Evolutionary conservation across 1,284 basidiomycete genomes (phyloP).

Genomic region (Wallemia mellicola): DNA sequence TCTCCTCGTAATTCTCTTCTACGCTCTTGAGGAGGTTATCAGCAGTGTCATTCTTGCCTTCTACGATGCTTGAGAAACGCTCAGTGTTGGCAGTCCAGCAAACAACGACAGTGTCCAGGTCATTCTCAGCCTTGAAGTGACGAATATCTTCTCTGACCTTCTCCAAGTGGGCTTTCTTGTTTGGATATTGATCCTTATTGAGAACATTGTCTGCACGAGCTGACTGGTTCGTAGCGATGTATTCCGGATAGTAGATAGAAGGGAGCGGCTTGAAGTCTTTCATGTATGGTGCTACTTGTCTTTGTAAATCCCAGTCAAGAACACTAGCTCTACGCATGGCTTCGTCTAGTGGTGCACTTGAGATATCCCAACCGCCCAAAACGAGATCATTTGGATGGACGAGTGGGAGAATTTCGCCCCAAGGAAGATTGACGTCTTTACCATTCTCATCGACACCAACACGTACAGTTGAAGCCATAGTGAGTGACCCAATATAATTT

Average conservation of each 20-base stretch:
- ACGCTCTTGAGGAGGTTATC: conserved; percentile 61
- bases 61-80: conserved; percentile 79
- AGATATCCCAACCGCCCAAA: conserved; percentile 95
- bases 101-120: conserved; percentile 58
- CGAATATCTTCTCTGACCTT: conserved; percentile 77
- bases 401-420: conserved; percentile 85
- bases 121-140: conserved; percentile 58
- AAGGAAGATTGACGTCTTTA: conserved; percentile 75
- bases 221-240: conserved; percentile 93
- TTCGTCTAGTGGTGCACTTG: conserved; percentile 48
- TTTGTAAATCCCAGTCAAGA: conserved; percentile 86
- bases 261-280: conserved; percentile 56
- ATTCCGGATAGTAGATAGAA: conserved; percentile 82
- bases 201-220: conserved; percentile 79
- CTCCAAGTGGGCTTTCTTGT: conserved; percentile 70
- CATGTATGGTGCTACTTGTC: conserved; percentile 71
- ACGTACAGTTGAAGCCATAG: conserved; percentile 78
- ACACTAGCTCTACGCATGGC: conserved; percentile 85
- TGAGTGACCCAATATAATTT: conserved; percentile 59
- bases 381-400: conserved; percentile 97
- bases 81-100: conserved; percentile 99
- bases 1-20: conserved; percentile 57
- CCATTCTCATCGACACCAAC: conserved; percentile 57
- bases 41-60: conserved; percentile 84
- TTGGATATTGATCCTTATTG: conserved; percentile 28